phyloP scores from a whole-genome alignment of 2,329 filamentous ascomycete species.

The Fonsecaea erecta region DNA sequence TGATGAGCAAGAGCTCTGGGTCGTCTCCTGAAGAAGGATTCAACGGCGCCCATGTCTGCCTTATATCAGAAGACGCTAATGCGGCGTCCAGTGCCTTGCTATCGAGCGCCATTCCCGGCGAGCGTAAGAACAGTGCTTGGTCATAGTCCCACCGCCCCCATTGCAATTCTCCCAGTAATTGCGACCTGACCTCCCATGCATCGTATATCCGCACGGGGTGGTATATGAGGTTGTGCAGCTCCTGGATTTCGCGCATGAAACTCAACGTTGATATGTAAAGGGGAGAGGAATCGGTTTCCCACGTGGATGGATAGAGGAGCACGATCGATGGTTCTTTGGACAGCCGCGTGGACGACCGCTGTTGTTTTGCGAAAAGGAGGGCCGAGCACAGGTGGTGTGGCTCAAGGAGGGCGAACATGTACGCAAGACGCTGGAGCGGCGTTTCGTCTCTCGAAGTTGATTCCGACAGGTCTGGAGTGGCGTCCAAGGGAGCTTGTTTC shows the following conservation, averaged over 20 bases:
- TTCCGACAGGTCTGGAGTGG: neutral
- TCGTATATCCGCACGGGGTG: slow-evolving; percentile 33
- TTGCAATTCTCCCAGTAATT: slow-evolving; percentile 36
- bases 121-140: slow-evolving; percentile 49
- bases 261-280: slow-evolving; percentile 42
- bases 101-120: slow-evolving; percentile 49
- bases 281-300: slow-evolving; percentile 41
- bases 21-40: slow-evolving; percentile 29
- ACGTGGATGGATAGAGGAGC: slow-evolving; percentile 54
- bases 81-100: slow-evolving; percentile 46
- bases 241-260: slow-evolving; percentile 46
- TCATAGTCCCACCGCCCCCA: slow-evolving; percentile 43
- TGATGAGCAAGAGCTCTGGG: slow-evolving; percentile 34
- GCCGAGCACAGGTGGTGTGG: slow-evolving; percentile 53
- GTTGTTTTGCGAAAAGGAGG: slow-evolving; percentile 49
- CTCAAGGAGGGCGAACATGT: slow-evolving; percentile 51
- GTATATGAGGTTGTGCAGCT: slow-evolving; percentile 46
- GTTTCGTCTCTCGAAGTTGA: neutral
- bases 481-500: neutral
- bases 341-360: slow-evolving; percentile 37
- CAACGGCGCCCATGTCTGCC: slow-evolving; percentile 31
- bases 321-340: slow-evolving; percentile 47
- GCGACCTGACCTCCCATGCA: slow-evolving; percentile 26
- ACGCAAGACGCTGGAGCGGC: slow-evolving; percentile 35
- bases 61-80: slow-evolving; percentile 35